phyloP scores from a whole-genome alignment of 768 basidiomycete species.

The Plicaturopsis crispa region DNA sequence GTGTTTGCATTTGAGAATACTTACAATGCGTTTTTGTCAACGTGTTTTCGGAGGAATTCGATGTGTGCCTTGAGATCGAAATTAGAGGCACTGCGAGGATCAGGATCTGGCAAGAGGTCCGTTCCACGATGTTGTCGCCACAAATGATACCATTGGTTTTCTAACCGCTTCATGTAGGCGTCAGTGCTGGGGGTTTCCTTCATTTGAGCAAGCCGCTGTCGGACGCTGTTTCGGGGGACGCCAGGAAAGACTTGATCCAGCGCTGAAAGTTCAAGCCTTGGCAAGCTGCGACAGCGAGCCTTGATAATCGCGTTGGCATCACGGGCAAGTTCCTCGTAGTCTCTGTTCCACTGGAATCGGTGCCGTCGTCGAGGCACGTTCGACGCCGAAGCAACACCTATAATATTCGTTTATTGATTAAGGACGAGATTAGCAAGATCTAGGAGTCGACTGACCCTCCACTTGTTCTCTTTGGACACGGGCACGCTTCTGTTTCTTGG shows the following conservation, averaged over 20 bases:
- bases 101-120: conserved; percentile 58
- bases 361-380: conserved; percentile 38
- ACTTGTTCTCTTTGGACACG: conserved; percentile 2
- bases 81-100: conserved; percentile 56
- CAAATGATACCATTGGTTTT: conserved; percentile 74
- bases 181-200: conserved; percentile 58
- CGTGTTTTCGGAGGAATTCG: conserved; percentile 68
- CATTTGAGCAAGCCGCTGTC: conserved; percentile 58
- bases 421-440: too few relatives aligned
- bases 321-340: conserved; percentile 83
- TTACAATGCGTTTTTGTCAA: conserved; percentile 85
- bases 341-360: conserved; percentile 76
- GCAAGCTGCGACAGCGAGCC: conserved; percentile 58
- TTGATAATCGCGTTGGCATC: conserved; percentile 81
- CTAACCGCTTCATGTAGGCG: conserved; percentile 69
- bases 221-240: conserved; percentile 64
- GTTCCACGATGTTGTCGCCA: conserved; percentile 71
- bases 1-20: conserved; percentile 22
- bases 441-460: conserved; percentile 9
- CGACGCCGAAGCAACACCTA: too few relatives aligned
- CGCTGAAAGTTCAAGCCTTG: conserved; percentile 63
- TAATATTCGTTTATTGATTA: too few relatives aligned
- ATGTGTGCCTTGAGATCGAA: conserved; percentile 82
- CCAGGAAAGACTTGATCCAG: conserved; percentile 76
- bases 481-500: conserved; percentile 25